A percentile compares a stretch with the other conserved stretches of the same genome.
Conservation (phyloP, 1,284 basidiomycete species). For the Sphaerobolus stellatus region DNA sequence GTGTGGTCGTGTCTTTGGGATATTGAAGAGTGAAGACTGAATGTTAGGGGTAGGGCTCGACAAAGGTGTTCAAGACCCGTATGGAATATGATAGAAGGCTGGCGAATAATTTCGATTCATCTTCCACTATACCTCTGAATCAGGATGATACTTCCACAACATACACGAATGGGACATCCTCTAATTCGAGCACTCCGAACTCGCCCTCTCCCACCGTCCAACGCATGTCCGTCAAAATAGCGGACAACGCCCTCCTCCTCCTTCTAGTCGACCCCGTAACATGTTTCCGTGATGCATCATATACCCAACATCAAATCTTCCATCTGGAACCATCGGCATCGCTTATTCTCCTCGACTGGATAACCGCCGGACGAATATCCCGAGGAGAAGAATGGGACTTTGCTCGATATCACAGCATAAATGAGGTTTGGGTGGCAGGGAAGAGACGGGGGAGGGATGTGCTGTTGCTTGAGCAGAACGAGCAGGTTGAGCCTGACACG, state of each 20-base stretch:
- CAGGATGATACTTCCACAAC: too few relatives aligned
- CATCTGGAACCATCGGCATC: slow-evolving; percentile 61
- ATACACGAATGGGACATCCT: too few relatives aligned
- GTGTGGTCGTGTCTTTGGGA: slow-evolving; percentile 22
- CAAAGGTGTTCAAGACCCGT: slow-evolving; percentile 87
- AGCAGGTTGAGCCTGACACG: slow-evolving; percentile 9
- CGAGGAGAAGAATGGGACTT: slow-evolving; percentile 90
- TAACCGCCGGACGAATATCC: slow-evolving; percentile 80
- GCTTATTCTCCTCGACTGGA: slow-evolving; percentile 82
- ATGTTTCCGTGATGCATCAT: slow-evolving; percentile 83
- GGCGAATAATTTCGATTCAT: slow-evolving; percentile 36
- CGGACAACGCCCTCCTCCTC: slow-evolving; percentile 57
- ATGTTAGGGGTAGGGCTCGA: slow-evolving; percentile 69
- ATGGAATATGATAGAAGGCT: slow-evolving; percentile 41
- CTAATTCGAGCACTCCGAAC: slow-evolving; percentile 24
- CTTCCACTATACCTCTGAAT: too few relatives aligned
- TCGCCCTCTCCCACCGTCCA: slow-evolving; percentile 41
- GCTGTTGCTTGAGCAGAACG: slow-evolving; percentile 64
- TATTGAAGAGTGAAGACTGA: slow-evolving; percentile 13
- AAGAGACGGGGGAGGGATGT: slow-evolving; percentile 72
- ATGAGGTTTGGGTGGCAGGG: slow-evolving; percentile 75
- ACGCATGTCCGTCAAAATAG: slow-evolving; percentile 55
- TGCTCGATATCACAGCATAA: slow-evolving; percentile 78
- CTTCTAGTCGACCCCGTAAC: slow-evolving; percentile 91
- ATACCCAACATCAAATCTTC: slow-evolving; percentile 79